Percentiles rank a stretch among this genome's conserved stretches.
Evolutionary conservation across 768 basidiomycete genomes (phyloP).

Genomic region (Mycena chlorophos): DNA sequence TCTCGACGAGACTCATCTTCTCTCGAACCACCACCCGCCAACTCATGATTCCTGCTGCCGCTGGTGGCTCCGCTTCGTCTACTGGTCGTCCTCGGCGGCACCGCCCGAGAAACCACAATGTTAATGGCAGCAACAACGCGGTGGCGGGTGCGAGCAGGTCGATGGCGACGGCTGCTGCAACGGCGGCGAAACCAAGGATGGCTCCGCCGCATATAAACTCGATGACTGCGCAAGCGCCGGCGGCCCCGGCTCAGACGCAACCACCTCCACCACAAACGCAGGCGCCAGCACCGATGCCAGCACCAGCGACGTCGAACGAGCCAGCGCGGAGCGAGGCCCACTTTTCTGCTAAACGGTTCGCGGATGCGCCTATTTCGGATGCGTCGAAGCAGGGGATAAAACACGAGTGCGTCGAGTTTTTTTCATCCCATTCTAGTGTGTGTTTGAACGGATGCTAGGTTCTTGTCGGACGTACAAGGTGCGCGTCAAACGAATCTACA

Average conservation of each 20-base stretch:
- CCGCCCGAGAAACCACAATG: conserved; percentile 4
- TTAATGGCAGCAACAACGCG: not conserved
- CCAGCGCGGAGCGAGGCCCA: conserved; percentile 16
- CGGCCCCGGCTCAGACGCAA: not conserved
- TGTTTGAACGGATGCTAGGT: conserved; percentile 27
- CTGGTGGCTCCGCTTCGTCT: conserved; percentile 15
- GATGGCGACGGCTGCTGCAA: conserved; percentile 9
- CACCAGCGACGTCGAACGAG: not conserved
- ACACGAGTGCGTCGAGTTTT: conserved; percentile 39
- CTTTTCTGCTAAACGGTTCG: conserved; percentile 33
- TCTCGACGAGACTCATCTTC: conserved; percentile 14
- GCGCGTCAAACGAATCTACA: not conserved
- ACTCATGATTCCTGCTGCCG: conserved; percentile 7
- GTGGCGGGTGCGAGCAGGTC: not conserved
- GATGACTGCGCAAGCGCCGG: too few relatives aligned
- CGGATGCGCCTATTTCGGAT: conserved; percentile 39
- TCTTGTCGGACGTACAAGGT: conserved; percentile 52
- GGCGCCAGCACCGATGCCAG: not conserved
- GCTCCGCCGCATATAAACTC: not conserved
- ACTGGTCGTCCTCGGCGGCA: conserved; percentile 15
- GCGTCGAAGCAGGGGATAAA: conserved; percentile 41
- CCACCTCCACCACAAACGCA: not conserved
- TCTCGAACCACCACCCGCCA: conserved; percentile 8
- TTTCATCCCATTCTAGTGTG: not conserved
- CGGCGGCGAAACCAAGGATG: conserved; percentile 6